Conservation (phyloP, 2,329 filamentous ascomycete species). For the Pseudocercospora ulei region DNA sequence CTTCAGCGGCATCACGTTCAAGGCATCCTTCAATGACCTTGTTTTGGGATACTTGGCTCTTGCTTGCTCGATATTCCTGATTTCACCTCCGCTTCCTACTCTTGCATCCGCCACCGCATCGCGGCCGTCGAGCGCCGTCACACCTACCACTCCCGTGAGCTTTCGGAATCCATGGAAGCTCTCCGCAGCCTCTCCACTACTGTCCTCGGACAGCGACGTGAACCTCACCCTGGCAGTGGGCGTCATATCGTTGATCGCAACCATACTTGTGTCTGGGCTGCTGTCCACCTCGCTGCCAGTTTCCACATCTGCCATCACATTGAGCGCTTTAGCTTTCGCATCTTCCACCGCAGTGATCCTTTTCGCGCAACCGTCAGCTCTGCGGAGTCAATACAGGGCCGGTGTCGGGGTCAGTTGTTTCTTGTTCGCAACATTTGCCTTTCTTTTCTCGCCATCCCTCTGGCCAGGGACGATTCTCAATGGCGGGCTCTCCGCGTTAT, state of each 20-base stretch:
- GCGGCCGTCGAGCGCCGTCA: conserved; percentile 8
- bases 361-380: conserved; percentile 37
- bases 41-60: conserved; percentile 43
- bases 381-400: conserved; percentile 35
- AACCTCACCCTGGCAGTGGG: conserved; percentile 40
- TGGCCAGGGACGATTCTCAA: conserved; percentile 34
- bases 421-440: conserved; percentile 29
- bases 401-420: conserved; percentile 33
- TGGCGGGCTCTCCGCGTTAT: conserved; percentile 31
- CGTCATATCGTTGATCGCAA: conserved; percentile 33
- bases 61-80: conserved; percentile 37
- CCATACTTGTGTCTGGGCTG: conserved; percentile 34
- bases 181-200: conserved; percentile 28
- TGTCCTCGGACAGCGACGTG: conserved; percentile 36
- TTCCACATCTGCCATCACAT: conserved; percentile 32
- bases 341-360: conserved; percentile 39
- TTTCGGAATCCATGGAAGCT: conserved; percentile 18
- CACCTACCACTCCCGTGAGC: conserved; percentile 17
- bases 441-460: conserved; percentile 32
- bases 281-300: conserved; percentile 32
- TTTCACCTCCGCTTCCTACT: conserved; percentile 42
- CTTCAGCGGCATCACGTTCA: conserved; percentile 29
- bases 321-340: conserved; percentile 38
- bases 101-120: conserved; percentile 8
- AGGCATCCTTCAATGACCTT: conserved; percentile 28